Base-by-base conservation (phyloP, 169 alveolate genomes). In the Cyclospora cayetanensis region DNA sequence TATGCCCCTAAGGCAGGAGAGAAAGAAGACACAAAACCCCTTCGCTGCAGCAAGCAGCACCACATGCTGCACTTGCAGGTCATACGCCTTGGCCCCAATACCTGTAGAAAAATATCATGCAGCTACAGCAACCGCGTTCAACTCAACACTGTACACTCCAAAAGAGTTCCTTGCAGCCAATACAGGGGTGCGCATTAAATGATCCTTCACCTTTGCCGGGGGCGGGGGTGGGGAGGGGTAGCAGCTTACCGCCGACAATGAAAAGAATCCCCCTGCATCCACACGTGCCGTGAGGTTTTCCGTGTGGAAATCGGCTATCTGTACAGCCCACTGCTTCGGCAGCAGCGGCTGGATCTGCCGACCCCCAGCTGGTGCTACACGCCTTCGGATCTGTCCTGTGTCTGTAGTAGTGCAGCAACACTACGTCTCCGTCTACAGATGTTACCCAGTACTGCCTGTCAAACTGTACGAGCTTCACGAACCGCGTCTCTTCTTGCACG, bases 201-300 rank as follows among this genome's bases (percentile, higher is more conserved):
- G n/a, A n/a, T n/a, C n/a, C n/a, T n/a, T n/a, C n/a, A n/a, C n/a
- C n/a, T n/a, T n/a, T n/a, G n/a, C n/a, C n/a, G n/a, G n/a, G n/a
- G n/a, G n/a, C n/a, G n/a, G n/a, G n/a, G n/a, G n/a, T 2, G 25
- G 31, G 74, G 42, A 63, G 74, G 25, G 22, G 53, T 11, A 70
- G 83, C 25, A 74, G 7, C 63, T 39, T 22, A 74, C 85, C 85
- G 37, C 85, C 85, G 22, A 74, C 66, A 42, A 74, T 42, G 35
- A 74, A 74, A 2, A 74, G 39, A 22, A 74, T 74, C n/a, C 85
- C 85, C 11, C 85, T 39, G 31, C 85, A 74, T 4, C 85, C 85
- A 39, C 85, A 74, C 18, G 11, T 35, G 50, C 65, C 85, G 42
- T 74, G 85, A n/a, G 65, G 85, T 42, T 22, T 74, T 7, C 80